Conservation (phyloP, 352 stramenopile species). For the Phytophthora uliginosa region DNA sequence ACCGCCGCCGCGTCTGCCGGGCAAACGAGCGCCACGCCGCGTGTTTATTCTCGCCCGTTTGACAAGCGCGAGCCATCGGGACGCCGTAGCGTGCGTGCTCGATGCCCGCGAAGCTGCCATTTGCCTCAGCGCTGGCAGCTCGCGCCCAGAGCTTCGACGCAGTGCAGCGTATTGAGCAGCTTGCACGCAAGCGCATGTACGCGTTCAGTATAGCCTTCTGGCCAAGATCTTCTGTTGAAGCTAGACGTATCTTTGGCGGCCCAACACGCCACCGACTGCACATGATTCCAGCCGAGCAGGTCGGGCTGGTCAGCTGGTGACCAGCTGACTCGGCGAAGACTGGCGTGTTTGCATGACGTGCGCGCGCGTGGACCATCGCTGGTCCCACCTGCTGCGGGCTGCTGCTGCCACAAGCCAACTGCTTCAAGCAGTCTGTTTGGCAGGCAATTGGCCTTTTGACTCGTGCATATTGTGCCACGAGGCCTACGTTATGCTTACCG, state of each 20-base stretch:
- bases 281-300: constrained; percentile 6
- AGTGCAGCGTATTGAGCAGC: too few species aligned
- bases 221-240: background rate
- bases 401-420: background rate
- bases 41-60: background rate
- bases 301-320: too few species aligned
- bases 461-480: too few species aligned
- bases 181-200: too few species aligned
- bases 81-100: too few species aligned
- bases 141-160: too few species aligned
- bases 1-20: background rate
- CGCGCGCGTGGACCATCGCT: background rate
- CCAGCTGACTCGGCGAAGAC: constrained; percentile 12
- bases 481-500: too few species aligned
- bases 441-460: too few species aligned
- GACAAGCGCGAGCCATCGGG: background rate
- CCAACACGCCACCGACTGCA: constrained; percentile 11
- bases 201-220: too few species aligned
- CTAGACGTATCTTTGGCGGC: background rate
- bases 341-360: constrained; percentile 6
- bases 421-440: too few species aligned
- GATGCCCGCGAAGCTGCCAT: too few species aligned
- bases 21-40: background rate
- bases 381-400: constrained; percentile 17
- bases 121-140: too few species aligned